phyloP scores from a whole-genome alignment of 1,139 yeast species.

The Hyphopichia buzzinii region DNA sequence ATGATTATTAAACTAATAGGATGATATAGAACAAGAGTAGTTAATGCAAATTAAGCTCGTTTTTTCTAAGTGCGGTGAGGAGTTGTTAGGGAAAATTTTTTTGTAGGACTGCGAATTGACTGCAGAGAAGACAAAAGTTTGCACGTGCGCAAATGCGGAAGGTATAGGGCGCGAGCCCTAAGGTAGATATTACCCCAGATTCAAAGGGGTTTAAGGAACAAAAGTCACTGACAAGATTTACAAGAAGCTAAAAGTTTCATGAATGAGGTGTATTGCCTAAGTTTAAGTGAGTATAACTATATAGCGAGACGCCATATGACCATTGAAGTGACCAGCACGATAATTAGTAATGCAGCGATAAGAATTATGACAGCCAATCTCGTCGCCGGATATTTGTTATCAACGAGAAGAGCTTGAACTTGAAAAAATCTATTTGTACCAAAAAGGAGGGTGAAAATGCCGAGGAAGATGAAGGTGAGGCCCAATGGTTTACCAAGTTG shows the following conservation, averaged over 20 bases:
- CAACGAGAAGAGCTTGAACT: conserved; percentile 29
- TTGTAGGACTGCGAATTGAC: neutral
- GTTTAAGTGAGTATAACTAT: too few species aligned
- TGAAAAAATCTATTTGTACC: conserved; percentile 35
- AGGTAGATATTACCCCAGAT: neutral
- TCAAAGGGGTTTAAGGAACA: too few species aligned
- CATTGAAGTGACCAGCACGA: conserved; percentile 3
- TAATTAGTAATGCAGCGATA: neutral
- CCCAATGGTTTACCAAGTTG: conserved; percentile 39
- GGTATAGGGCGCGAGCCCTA: conserved; percentile 3
- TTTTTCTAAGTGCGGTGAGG: neutral
- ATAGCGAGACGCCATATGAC: conserved; percentile 1
- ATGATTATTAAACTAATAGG: conserved; percentile 5
- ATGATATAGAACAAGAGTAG: conserved; percentile 2
- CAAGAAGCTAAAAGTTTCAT: conserved; percentile 3
- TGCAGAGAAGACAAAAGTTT: neutral
- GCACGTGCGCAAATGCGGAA: neutral
- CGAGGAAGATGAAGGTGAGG: conserved; percentile 31
- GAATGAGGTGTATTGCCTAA: too few species aligned
- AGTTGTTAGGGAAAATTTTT: neutral
- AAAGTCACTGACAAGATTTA: neutral
- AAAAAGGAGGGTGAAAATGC: conserved; percentile 31
- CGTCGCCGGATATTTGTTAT: conserved; percentile 30
- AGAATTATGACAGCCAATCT: conserved; percentile 22
- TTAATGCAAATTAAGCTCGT: neutral